Base-by-base conservation (phyloP, 108 stramenopile species). In the Nannochloropsis gaditana region DNA sequence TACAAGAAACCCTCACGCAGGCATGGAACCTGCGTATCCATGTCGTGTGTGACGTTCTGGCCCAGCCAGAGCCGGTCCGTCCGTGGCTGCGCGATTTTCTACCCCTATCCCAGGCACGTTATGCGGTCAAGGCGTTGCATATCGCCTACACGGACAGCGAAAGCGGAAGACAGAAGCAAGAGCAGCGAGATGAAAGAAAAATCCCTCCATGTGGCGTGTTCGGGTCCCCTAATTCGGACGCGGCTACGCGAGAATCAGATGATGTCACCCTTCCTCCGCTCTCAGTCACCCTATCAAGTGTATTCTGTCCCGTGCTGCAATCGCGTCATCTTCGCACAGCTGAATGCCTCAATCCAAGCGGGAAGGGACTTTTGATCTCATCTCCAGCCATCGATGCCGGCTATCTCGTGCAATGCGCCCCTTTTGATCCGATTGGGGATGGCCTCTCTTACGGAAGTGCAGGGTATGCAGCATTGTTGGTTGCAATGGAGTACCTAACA, bases 31-130 rank as follows among this genome's bases (percentile, higher is more conserved):
- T 73, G 59, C 59, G 59, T n/a, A n/a, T 73, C 19, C 59, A 73
- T 73, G 59, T 73, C n/a, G 59, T 73, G 59, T 73, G 59, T 73
- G 59, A 73, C 59, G 59, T 73, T 15, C 59, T 73, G 15, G 59
- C 59, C 6, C 59, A 73, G 8, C 59, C 59, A 4, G 59, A 73
- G 15, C 59, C 59, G 3, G 59, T 73, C n/a, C 59, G 59, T 73
- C 59, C 59, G 19, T 73, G 59, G 59, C 59, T 73, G n/a, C 59
- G 59, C n/a, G 59, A 73, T 8, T 73, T 73, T 73, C n/a, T 73
- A n/a, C 59, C 59, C 59, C n/a, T 73, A n/a, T 2, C 59, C 59
- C 59, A 73, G n/a, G 59, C 59, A n/a, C 59, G 59, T 15, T n/a
- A n/a, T 5, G 59, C 59, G 19, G n/a, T n/a, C 2, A 73, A 73